Conservation (phyloP, 2,329 filamentous ascomycete species). For the Lachnellula hyalina region DNA sequence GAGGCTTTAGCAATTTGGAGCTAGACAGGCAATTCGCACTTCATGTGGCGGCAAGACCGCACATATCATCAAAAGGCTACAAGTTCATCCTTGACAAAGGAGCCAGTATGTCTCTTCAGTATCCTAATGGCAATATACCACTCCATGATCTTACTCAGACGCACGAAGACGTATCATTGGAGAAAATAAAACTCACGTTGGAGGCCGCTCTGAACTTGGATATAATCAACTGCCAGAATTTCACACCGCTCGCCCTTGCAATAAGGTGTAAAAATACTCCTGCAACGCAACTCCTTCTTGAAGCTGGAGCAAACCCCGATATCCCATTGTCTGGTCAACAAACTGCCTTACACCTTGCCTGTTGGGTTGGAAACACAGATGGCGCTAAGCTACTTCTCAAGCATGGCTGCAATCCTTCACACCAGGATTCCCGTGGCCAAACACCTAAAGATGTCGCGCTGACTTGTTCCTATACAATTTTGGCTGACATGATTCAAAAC, state of each 20-base stretch:
- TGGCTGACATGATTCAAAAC: neutral
- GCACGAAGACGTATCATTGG: neutral
- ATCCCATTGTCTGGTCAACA: neutral
- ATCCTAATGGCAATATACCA: neutral
- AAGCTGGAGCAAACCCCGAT: neutral
- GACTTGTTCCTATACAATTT: neutral
- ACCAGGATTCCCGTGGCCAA: neutral
- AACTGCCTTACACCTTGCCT: neutral
- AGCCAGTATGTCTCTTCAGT: neutral
- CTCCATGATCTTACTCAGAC: neutral
- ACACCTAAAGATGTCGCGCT: neutral
- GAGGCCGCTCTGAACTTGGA: neutral
- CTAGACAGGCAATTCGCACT: neutral
- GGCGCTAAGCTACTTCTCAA: neutral
- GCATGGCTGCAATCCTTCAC: neutral
- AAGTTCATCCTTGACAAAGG: neutral
- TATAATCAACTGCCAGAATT: neutral
- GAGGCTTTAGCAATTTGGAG: neutral
- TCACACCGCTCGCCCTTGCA: neutral
- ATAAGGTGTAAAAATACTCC: neutral
- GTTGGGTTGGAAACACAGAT: neutral
- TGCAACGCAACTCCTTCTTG: neutral
- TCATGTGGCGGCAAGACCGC: neutral
- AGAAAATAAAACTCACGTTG: neutral
- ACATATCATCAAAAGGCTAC: neutral